These are phyloP conservation scores for Lolium multiflorum DNA, from an alignment of 176 grass and related monocot species.

Conservation along the genomic window DNA sequence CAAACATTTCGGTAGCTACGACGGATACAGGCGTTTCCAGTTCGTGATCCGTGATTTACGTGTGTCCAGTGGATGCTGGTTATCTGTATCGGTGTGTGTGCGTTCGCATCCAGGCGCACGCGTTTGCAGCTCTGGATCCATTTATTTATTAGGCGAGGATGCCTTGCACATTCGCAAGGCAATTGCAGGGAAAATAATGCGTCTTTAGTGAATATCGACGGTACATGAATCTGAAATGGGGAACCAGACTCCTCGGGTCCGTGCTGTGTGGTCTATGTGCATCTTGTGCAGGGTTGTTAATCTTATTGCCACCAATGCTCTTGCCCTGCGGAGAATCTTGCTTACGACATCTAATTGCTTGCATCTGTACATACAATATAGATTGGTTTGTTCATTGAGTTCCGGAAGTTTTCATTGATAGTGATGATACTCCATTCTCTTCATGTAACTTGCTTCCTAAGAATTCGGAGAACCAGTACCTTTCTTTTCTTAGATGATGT, in stretches of 20 bases:
- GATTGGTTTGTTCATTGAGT: not conserved
- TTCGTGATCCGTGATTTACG: not conserved
- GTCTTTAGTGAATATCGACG: not conserved
- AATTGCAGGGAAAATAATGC: not conserved
- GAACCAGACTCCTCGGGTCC: not conserved
- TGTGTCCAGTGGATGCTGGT: not conserved
- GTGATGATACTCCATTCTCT: not conserved
- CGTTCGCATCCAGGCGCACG: not conserved
- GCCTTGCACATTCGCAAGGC: not conserved
- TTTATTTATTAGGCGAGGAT: not conserved
- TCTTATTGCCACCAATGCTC: not conserved
- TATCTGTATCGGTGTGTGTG: not conserved
- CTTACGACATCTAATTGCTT: not conserved
- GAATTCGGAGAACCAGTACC: not conserved
- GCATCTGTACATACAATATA: not conserved
- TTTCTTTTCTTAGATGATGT: not conserved
- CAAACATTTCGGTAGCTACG: not conserved
- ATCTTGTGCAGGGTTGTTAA: not conserved
- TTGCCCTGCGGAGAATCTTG: not conserved
- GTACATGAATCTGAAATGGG: not conserved
- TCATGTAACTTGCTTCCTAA: not conserved
- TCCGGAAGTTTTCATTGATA: too few relatives aligned
- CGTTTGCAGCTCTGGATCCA: conserved; percentile 1
- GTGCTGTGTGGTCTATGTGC: not conserved
- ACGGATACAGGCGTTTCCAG: not conserved